Conservation (phyloP, 345 rosid species). For the Physaria fendleri region DNA sequence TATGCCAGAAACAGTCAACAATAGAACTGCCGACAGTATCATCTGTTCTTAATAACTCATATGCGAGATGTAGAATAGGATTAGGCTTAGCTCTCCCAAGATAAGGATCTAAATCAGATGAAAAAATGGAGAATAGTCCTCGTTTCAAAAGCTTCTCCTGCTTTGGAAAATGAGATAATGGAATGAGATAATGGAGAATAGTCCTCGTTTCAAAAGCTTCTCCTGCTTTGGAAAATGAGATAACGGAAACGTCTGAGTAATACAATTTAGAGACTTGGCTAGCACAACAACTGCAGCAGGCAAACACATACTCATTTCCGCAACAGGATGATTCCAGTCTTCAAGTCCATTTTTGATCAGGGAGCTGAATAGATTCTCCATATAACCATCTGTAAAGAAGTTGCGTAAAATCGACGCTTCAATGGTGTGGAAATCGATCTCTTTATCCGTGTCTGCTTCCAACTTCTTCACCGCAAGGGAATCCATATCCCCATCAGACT, state of each 20-base stretch:
- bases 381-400: background rate
- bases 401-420: background rate
- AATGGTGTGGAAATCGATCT: background rate
- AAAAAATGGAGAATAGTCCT: background rate
- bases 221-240: background rate
- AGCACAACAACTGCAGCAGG: background rate
- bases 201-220: background rate
- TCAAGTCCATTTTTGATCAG: background rate
- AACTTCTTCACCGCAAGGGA: too few species aligned
- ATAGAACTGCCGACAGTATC: background rate
- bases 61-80: background rate
- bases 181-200: background rate
- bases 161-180: background rate
- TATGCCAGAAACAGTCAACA: constrained; percentile 4
- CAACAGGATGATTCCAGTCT: background rate
- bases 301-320: background rate
- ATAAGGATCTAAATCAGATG: too few species aligned
- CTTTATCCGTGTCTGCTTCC: background rate
- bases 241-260: background rate
- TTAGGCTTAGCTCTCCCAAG: background rate
- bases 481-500: background rate
- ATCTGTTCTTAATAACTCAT: background rate
- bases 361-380: background rate
- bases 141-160: background rate
- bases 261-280: background rate